phyloP scores from a whole-genome alignment of 208 protist species.

The Trypanosoma vivax region DNA sequence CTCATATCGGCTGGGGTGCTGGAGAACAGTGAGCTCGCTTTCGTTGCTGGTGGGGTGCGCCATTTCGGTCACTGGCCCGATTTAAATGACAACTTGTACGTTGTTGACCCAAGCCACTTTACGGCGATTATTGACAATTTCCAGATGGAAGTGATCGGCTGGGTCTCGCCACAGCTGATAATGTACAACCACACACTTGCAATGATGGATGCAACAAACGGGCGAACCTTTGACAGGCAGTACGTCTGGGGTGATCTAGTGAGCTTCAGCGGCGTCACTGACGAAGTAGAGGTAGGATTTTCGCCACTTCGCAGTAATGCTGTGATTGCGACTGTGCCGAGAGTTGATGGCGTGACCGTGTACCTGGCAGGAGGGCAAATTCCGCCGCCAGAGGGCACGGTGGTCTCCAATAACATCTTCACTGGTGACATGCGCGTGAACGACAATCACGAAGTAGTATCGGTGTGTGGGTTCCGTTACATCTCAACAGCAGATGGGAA shows the following conservation, averaged over 20 bases:
- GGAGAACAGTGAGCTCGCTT: conserved; percentile 21
- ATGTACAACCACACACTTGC: conserved; percentile 21
- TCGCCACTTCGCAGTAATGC: conserved; percentile 13
- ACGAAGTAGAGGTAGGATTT: conserved; percentile 7
- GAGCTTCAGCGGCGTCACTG: neutral
- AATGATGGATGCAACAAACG: conserved; percentile 8
- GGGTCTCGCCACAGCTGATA: conserved; percentile 17
- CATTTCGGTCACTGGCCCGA: neutral
- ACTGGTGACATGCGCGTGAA: conserved; percentile 11
- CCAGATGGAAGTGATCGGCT: neutral
- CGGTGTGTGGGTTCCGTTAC: conserved; percentile 17
- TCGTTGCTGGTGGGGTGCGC: conserved; percentile 16
- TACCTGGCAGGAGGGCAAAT: conserved; percentile 23
- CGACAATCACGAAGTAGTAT: conserved; percentile 6
- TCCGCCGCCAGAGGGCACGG: conserved; percentile 13
- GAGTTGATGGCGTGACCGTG: neutral
- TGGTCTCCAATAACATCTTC: conserved; percentile 18
- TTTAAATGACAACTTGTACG: conserved; percentile 10
- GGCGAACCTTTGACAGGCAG: conserved; percentile 7
- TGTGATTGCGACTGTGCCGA: conserved; percentile 2
- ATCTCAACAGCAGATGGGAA: conserved; percentile 2
- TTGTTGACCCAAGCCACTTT: conserved; percentile 18
- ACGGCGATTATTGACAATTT: conserved; percentile 12
- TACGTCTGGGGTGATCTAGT: conserved; percentile 15
- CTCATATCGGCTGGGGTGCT: conserved; percentile 24